Evolutionary conservation across 495 filamentous ascomycete genomes (phyloP).

Genomic region (Platismatia glauca): DNA sequence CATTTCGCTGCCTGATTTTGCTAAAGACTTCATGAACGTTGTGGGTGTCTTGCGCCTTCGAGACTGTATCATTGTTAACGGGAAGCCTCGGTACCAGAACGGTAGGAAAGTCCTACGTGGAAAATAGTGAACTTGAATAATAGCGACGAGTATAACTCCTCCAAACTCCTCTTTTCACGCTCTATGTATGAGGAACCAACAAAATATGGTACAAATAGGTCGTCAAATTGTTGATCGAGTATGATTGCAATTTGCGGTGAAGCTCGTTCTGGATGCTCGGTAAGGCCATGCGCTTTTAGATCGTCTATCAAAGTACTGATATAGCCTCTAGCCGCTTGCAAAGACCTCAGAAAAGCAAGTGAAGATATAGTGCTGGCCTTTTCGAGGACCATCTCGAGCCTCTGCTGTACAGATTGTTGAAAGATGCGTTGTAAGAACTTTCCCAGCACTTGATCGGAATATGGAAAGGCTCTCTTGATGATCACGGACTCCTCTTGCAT

Average conservation of each 20-base stretch:
- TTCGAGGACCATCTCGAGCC: conserved; percentile 90
- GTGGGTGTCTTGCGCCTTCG: conserved; percentile 72
- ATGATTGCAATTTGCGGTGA: conserved; percentile 76
- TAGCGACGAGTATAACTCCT: conserved; percentile 85
- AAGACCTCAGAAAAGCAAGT: conserved; percentile 78
- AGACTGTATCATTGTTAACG: conserved; percentile 32
- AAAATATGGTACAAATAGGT: conserved; percentile 92
- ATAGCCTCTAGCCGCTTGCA: conserved; percentile 82
- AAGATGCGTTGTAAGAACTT: conserved; percentile 93
- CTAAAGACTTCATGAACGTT: conserved; percentile 80
- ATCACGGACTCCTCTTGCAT: conserved; percentile 94
- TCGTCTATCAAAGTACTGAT: conserved; percentile 83
- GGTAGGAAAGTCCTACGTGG: conserved; percentile 39
- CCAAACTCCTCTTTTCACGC: conserved; percentile 77
- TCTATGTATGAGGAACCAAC: conserved; percentile 93
- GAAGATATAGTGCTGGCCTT: conserved; percentile 87
- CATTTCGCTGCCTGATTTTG: conserved; percentile 77
- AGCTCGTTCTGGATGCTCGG: conserved; percentile 85
- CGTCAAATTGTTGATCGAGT: conserved; percentile 92
- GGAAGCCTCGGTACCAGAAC: not conserved
- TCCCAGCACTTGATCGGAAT: conserved; percentile 83
- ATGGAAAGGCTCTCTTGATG: conserved; percentile 91
- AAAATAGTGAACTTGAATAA: conserved; percentile 93
- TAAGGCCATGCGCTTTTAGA: conserved; percentile 86
- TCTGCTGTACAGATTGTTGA: conserved; percentile 94